Percentiles rank a stretch among this genome's conserved stretches.
phyloP scores from a whole-genome alignment of 176 grass and related monocot species.

The Aegilops sharonensis region DNA sequence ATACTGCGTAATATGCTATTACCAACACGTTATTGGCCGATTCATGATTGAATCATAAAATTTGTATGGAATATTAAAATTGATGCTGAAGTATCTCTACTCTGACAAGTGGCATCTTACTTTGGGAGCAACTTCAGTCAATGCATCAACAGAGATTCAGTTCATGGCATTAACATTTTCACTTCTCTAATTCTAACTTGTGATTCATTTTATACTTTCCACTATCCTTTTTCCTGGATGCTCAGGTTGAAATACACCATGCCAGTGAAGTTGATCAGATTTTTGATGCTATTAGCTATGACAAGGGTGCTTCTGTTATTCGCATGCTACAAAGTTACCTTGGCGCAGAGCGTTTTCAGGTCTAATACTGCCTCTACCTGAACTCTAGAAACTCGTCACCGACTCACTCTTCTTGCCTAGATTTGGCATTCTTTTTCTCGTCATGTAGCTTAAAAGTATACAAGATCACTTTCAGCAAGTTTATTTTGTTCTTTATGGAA shows the following conservation, averaged over 20 bases:
- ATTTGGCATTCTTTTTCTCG: conserved; percentile 6
- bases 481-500: conserved; percentile 25
- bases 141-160: not conserved
- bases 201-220: not conserved
- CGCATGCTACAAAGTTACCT: conserved; percentile 88
- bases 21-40: not conserved
- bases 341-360: conserved; percentile 75
- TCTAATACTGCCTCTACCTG: conserved; percentile 16
- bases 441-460: not conserved
- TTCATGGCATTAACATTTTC: not conserved
- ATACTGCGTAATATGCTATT: not conserved
- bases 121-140: not conserved
- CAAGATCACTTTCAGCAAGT: not conserved
- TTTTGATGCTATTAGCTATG: conserved; percentile 90
- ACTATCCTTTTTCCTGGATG: conserved; percentile 3
- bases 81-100: not conserved
- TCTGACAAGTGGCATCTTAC: conserved; percentile 17
- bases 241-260: conserved; percentile 82
- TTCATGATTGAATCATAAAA: not conserved
- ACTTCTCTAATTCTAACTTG: conserved; percentile 9
- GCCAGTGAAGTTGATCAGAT: conserved; percentile 74
- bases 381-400: not conserved
- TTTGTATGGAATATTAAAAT: conserved; percentile 10
- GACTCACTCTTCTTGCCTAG: conserved; percentile 4
- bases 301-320: conserved; percentile 78